Evolutionary conservation across 106 monocot species (phyloP).

Genomic region (Chionographis japonica): DNA sequence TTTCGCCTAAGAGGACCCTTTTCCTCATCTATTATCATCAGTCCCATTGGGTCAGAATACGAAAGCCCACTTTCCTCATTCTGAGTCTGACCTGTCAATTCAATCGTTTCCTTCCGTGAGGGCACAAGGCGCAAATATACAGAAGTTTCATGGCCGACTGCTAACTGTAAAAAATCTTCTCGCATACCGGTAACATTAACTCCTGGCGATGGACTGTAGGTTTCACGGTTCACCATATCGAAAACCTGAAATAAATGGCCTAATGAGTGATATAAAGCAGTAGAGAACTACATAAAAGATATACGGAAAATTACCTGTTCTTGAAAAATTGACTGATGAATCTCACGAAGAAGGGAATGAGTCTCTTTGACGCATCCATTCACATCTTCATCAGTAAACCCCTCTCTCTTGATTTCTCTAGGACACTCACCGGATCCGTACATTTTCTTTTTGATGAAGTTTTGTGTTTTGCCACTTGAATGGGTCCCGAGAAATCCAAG

Average conservation of each 20-base stretch:
- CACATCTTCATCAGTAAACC: constrained; percentile 48
- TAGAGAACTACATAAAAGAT: neutral
- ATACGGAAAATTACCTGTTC: constrained; percentile 51
- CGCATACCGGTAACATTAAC: constrained; percentile 74
- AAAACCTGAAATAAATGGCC: constrained; percentile 59
- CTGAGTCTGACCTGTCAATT: constrained; percentile 6
- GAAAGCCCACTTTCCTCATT: constrained; percentile 18
- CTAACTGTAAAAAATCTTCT: constrained; percentile 73
- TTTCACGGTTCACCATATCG: constrained; percentile 75
- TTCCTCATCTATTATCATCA: constrained; percentile 32
- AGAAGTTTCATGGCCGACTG: constrained; percentile 72
- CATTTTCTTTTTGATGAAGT: constrained; percentile 30
- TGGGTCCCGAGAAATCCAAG: constrained; percentile 45
- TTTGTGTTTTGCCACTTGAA: constrained; percentile 11
- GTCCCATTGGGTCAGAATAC: constrained; percentile 17
- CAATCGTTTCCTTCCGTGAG: constrained; percentile 26
- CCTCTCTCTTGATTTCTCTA: constrained; percentile 32
- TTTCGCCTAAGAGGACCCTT: constrained; percentile 9
- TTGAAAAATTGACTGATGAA: constrained; percentile 84
- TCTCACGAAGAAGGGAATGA: constrained; percentile 77
- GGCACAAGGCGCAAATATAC: constrained; percentile 48
- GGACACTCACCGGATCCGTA: constrained; percentile 5
- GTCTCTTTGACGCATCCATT: constrained; percentile 48
- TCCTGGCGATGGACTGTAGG: constrained; percentile 42
- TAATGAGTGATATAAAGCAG: constrained; percentile 4